Percentiles rank a stretch among this genome's conserved stretches.
Evolutionary conservation across 2,329 filamentous ascomycete species (phyloP).

Genomic region (Penicillium brevicompactum): DNA sequence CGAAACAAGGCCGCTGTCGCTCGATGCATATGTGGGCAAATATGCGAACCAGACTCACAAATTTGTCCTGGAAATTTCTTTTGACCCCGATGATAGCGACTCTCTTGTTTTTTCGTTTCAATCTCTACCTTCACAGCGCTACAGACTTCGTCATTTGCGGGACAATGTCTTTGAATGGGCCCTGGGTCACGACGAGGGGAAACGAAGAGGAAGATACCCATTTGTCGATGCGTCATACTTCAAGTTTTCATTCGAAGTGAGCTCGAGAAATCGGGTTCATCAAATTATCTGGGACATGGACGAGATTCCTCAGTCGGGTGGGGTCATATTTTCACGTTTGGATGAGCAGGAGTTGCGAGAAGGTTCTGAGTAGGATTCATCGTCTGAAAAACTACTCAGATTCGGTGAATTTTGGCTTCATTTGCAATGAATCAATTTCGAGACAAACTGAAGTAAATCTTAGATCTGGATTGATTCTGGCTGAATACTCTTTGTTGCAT

Average conservation of each 20-base stretch:
- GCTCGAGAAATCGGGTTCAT: background rate
- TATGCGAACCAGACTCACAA: background rate
- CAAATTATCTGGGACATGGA: background rate
- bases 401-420: no score
- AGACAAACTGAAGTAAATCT: no score
- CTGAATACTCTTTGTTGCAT: no score
- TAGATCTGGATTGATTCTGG: no score
- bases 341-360: background rate
- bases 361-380: no score
- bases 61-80: conserved; percentile 1
- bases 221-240: conserved; percentile 3
- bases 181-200: background rate
- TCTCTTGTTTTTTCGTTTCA: conserved; percentile 2
- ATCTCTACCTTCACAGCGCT: background rate
- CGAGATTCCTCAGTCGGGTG: background rate
- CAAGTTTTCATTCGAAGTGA: background rate
- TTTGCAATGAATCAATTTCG: no score
- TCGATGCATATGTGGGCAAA: conserved; percentile 3
- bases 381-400: no score
- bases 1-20: background rate
- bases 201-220: background rate
- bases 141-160: conserved; percentile 4
- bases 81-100: background rate
- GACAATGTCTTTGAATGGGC: conserved; percentile 8
- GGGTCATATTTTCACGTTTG: background rate